phyloP scores from a whole-genome alignment of 352 stramenopile species.

The Blastocystis sp. region DNA sequence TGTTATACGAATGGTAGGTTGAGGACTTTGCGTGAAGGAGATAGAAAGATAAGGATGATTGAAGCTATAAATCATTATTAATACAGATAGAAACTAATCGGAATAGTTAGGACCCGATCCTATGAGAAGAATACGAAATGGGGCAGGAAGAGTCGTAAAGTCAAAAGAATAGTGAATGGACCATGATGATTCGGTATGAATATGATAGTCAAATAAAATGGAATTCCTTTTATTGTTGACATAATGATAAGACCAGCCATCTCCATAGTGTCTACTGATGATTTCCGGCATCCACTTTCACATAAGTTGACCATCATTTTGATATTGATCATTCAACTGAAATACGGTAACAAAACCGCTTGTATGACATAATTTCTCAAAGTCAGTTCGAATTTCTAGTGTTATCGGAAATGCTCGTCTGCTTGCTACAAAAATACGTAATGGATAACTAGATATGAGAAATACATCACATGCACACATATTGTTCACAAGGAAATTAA shows the following conservation, averaged over 20 bases:
- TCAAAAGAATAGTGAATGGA: not conserved
- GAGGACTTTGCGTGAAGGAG: not conserved
- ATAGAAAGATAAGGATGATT: not conserved
- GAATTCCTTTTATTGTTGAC: not conserved
- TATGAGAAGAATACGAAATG: not conserved
- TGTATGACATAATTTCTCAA: not conserved
- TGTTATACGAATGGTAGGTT: not conserved
- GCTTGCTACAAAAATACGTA: constrained; percentile 52
- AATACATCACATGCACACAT: not conserved
- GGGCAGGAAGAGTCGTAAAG: not conserved
- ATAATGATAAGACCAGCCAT: constrained; percentile 24
- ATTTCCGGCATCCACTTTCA: not conserved
- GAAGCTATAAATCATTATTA: not conserved
- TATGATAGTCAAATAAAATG: constrained; percentile 1
- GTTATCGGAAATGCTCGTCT: not conserved
- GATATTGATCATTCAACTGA: not conserved
- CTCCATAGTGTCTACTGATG: not conserved
- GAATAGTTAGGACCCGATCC: constrained; percentile 44
- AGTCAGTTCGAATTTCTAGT: not conserved
- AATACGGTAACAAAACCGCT: not conserved
- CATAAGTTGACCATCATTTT: constrained; percentile 33
- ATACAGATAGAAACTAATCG: not conserved
- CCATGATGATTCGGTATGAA: constrained; percentile 1
- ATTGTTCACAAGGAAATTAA: not conserved
- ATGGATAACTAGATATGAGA: not conserved